phyloP scores from a whole-genome alignment of 345 rosid species.

The Mangifera indica region DNA sequence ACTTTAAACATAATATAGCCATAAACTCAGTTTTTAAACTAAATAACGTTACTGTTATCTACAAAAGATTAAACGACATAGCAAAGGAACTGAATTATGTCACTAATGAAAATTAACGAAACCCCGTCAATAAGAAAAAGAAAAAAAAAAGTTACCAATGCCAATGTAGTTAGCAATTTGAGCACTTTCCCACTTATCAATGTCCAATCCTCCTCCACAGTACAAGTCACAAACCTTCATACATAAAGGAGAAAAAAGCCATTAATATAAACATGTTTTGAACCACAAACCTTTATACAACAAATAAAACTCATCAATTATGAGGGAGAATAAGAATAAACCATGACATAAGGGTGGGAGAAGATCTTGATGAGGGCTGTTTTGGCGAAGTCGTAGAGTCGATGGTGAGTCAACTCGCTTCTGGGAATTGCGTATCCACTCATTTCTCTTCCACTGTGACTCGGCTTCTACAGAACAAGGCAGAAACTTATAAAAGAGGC shows the following conservation, averaged over 20 bases:
- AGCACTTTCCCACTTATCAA: constrained; percentile 76
- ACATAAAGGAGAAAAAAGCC: constrained; percentile 12
- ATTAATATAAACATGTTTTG: not conserved
- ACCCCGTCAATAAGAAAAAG: not conserved
- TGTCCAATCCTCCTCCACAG: constrained; percentile 68
- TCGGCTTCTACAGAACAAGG: not conserved
- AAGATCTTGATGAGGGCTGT: constrained; percentile 81
- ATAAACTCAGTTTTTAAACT: too few relatives aligned
- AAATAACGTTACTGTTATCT: not conserved
- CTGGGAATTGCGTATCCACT: constrained; percentile 38
- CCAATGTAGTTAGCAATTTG: constrained; percentile 75
- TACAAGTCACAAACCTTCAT: constrained; percentile 83
- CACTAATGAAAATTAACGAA: not conserved
- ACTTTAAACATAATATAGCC: not conserved
- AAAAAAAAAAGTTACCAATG: constrained; percentile 45
- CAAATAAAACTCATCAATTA: constrained; percentile 11
- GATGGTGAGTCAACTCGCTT: constrained; percentile 71
- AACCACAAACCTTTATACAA: constrained; percentile 63
- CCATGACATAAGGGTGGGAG: constrained; percentile 86
- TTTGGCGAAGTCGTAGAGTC: constrained; percentile 83
- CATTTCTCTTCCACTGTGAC: constrained; percentile 27
- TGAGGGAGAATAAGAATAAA: constrained; percentile 15
- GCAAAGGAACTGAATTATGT: not conserved
- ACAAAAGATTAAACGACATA: not conserved
- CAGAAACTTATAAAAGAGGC: not conserved